These are phyloP conservation scores for Pythium pyrilobum DNA, from an alignment of 352 stramenopile genomes.

Conservation along the genomic window DNA sequence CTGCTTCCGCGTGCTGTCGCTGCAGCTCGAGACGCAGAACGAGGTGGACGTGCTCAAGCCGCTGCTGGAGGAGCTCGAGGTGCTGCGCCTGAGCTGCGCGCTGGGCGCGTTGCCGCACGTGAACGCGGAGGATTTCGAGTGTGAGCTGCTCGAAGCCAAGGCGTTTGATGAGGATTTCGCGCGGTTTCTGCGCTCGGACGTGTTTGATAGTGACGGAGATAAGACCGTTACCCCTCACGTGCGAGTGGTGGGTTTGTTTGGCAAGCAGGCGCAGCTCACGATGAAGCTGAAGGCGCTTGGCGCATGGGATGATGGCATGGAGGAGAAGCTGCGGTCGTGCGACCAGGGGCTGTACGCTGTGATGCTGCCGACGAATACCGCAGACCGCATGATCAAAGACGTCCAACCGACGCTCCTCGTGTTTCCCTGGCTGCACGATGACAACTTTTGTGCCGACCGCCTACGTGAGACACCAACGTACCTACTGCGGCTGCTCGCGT, in stretches of 20 bases:
- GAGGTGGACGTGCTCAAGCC: constrained; percentile 66
- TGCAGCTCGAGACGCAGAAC: constrained; percentile 54
- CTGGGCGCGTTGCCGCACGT: constrained; percentile 44
- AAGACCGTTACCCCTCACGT: constrained; percentile 10
- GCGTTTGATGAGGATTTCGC: constrained; percentile 66
- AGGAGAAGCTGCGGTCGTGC: constrained; percentile 23
- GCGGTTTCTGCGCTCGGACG: constrained; percentile 45
- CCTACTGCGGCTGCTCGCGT: constrained; percentile 59
- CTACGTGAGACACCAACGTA: constrained; percentile 38
- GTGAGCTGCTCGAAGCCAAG: constrained; percentile 38
- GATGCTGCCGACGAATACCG: constrained; percentile 14
- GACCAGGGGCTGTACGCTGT: constrained; percentile 57
- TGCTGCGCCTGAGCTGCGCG: constrained; percentile 54
- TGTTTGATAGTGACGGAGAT: constrained; percentile 26
- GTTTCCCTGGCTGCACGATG: constrained; percentile 57
- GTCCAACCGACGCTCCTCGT: constrained; percentile 26
- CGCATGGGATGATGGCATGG: constrained; percentile 42
- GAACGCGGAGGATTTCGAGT: constrained; percentile 47
- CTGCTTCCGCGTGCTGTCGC: constrained; percentile 48
- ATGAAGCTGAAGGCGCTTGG: constrained; percentile 26
- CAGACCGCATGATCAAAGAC: neutral
- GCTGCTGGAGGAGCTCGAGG: constrained; percentile 57
- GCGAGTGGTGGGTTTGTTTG: constrained; percentile 47
- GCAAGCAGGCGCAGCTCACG: constrained; percentile 50
- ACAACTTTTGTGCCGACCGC: constrained; percentile 29